Evolutionary conservation across 1,284 basidiomycete species (phyloP), one percentile per base, ranked within the genome.

Genomic region (Taiwanofungus camphoratus): DNA sequence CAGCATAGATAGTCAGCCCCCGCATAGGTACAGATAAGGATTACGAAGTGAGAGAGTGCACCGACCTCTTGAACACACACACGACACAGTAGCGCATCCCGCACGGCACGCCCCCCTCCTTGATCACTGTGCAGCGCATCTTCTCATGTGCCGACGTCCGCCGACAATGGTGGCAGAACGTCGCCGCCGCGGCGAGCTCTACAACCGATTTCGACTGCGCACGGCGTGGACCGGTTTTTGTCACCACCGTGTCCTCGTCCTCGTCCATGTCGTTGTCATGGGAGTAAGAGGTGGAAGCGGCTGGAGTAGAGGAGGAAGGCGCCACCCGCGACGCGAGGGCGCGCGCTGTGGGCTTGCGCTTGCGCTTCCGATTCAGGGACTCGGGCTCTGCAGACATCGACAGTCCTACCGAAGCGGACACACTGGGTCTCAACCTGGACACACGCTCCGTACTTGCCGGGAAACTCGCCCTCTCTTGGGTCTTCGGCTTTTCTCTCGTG

Each of bases 91-190:
- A 62, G 4, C 44, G 42, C 39, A 53, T 37, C 16, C 52, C 52
- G 46, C 60, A 62, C 13, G n/a, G 39, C 9, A 34, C 32, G 15
- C 52, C 54, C 30, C 48, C 27, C 2, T 45, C 40, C 36, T 41
- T 52, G 32, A 52, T 49, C 15, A 36, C 34, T 8, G 51, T 51
- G 41, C 60, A 62, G 7, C 49, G 50, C 59, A 62, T 57, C 51
- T 61, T 62, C 30, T 52, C 51, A 30, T 42, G 39, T 9, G 6
- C 1, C 11, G 42, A 51, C 34, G 39, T 48, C 5, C 36, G 34
- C 22, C 60, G 48, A 44, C 60, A 62, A 39, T 62, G 60, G 39
- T 62, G 60, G 44, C 60, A 62, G 37, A 39, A 55, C 21, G 53
- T 53, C 22, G 46, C 35, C 21, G 47, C 40, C 21, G 23, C 34